These are phyloP conservation scores for Leccinum rimulosum DNA, from an alignment of 768 basidiomycete species.

Conservation along the genomic window DNA sequence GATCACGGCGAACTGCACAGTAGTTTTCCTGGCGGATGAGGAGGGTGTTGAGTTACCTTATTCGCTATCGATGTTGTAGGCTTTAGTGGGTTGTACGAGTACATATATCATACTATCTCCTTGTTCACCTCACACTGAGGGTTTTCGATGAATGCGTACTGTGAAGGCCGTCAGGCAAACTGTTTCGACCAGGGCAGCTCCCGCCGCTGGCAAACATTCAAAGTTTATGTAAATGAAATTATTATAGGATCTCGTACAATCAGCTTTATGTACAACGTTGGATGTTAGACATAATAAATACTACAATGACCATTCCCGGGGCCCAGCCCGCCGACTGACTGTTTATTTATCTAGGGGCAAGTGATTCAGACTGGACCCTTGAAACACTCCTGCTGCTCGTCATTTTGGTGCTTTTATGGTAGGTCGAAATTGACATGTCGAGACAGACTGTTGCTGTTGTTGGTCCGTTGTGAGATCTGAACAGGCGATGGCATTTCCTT, in stretches of 20 bases:
- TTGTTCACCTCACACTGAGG: not conserved
- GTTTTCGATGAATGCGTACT: not conserved
- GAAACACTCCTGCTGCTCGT: not conserved
- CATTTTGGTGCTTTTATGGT: not conserved
- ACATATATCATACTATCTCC: not conserved
- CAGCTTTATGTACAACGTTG: not conserved
- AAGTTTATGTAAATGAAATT: not conserved
- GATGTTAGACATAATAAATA: not conserved
- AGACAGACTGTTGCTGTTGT: not conserved
- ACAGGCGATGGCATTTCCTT: not conserved
- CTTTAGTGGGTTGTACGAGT: conserved; percentile 10
- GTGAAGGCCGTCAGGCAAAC: not conserved
- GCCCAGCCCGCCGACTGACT: not conserved
- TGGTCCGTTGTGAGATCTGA: not conserved
- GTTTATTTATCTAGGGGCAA: not conserved
- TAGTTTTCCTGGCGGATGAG: not conserved
- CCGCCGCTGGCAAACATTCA: not conserved
- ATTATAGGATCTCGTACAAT: not conserved
- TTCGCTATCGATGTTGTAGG: conserved; percentile 10
- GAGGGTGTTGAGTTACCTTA: conserved; percentile 1
- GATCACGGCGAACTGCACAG: conserved; percentile 16
- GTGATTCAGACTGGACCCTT: not conserved
- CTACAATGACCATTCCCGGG: not conserved
- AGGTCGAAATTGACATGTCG: not conserved
- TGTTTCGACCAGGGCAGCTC: not conserved